Evolutionary conservation across 306 rosid species (phyloP).

Genomic region (Vicia sativa): DNA sequence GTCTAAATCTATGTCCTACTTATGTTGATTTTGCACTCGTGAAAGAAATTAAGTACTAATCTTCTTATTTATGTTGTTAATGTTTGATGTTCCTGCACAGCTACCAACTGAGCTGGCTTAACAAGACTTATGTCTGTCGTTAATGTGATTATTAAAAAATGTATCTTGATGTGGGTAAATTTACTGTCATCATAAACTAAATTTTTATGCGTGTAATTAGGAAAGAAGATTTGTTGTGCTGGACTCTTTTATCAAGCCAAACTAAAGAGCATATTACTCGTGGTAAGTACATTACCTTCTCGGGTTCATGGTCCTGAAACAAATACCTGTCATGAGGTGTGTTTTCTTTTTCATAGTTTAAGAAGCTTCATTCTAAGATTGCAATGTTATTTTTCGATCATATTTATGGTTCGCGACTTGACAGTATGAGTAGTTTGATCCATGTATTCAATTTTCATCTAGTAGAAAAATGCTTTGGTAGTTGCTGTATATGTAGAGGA

Average conservation of each 20-base stretch:
- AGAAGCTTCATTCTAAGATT: constrained; percentile 23
- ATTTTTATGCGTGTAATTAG: constrained; percentile 42
- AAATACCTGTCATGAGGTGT: not conserved
- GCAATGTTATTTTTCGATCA: not conserved
- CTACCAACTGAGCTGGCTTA: no score
- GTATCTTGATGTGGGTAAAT: constrained; percentile 17
- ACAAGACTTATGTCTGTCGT: no score
- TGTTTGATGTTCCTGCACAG: not conserved
- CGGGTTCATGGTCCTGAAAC: constrained; percentile 15
- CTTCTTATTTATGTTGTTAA: constrained; percentile 21
- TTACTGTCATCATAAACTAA: constrained; percentile 22
- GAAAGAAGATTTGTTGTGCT: constrained; percentile 91
- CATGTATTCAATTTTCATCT: not conserved
- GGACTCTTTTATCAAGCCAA: constrained; percentile 90
- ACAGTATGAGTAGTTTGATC: constrained; percentile 1
- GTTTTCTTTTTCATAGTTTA: constrained; percentile 24
- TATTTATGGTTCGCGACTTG: not conserved
- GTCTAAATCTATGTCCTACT: constrained; percentile 42
- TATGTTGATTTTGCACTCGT: constrained; percentile 8
- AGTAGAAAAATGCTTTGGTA: not conserved
- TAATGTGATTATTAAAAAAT: not conserved
- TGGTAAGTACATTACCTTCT: constrained; percentile 54
- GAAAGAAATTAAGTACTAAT: not conserved
- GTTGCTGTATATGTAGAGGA: not conserved
- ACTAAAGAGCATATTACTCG: constrained; percentile 85